Percentiles rank a stretch among this genome's conserved stretches.
Conservation (phyloP, 2,329 filamentous ascomycete genomes). For the Nothopassalora personata region DNA sequence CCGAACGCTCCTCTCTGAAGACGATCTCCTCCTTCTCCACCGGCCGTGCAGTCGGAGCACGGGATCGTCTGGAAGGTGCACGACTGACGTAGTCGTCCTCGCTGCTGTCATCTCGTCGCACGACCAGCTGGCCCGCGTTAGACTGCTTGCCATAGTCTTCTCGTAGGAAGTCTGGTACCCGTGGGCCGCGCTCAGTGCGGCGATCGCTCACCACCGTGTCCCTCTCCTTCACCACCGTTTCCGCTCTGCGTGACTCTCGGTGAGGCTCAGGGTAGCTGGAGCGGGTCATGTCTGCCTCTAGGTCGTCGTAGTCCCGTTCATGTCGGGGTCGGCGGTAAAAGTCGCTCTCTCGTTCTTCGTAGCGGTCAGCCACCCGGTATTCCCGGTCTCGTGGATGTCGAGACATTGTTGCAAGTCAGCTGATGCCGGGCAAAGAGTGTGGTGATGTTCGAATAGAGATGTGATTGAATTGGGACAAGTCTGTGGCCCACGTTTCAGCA, state of each 20-base stretch:
- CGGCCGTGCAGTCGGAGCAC: constrained; percentile 29
- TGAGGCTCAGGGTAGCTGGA: constrained; percentile 22
- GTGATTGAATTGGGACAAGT: neutral
- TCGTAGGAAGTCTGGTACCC: constrained; percentile 46
- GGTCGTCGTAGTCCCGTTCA: constrained; percentile 44
- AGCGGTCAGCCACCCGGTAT: constrained; percentile 36
- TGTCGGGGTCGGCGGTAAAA: constrained; percentile 35
- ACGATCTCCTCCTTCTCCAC: constrained; percentile 41
- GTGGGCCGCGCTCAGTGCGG: constrained; percentile 36
- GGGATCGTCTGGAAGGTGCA: constrained; percentile 23
- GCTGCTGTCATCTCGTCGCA: constrained; percentile 37
- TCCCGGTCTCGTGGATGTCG: constrained; percentile 23
- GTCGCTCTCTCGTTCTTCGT: constrained; percentile 44
- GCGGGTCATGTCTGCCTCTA: constrained; percentile 44
- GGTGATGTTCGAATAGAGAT: neutral
- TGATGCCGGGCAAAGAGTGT: neutral
- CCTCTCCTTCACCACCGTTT: constrained; percentile 29
- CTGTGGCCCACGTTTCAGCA: neutral
- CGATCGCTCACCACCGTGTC: constrained; percentile 31
- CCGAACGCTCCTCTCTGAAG: constrained; percentile 28
- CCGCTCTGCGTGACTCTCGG: constrained; percentile 17
- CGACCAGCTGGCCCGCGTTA: constrained; percentile 41
- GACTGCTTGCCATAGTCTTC: constrained; percentile 45
- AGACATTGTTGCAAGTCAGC: constrained; percentile 23
- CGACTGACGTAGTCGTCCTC: constrained; percentile 30